phyloP scores from a whole-genome alignment of 352 stramenopile genomes.

The Bremia lactucae region DNA sequence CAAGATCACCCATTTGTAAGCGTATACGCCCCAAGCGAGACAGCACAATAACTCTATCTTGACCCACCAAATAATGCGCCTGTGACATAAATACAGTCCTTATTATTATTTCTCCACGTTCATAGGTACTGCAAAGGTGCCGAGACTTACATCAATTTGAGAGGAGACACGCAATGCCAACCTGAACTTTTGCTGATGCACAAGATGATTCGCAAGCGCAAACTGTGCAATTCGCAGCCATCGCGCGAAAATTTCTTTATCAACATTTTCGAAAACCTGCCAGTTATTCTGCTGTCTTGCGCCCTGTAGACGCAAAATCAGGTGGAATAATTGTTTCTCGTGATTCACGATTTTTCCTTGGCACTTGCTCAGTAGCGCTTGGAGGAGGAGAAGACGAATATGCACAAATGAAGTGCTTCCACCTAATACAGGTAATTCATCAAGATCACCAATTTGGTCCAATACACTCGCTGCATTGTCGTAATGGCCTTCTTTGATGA shows the following conservation, averaged over 20 bases:
- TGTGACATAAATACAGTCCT: slow-evolving; percentile 10
- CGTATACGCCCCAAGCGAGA: slow-evolving; percentile 61
- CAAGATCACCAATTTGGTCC: slow-evolving; percentile 61
- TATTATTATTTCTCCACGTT: background rate
- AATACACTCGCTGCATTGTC: slow-evolving; percentile 63
- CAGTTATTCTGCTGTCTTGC: slow-evolving; percentile 23
- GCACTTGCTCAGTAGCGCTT: slow-evolving; percentile 60
- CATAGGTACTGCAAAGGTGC: background rate
- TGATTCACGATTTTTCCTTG: slow-evolving; percentile 42
- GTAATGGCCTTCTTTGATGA: slow-evolving; percentile 72
- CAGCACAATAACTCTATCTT: slow-evolving; percentile 38
- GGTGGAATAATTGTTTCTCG: slow-evolving; percentile 57
- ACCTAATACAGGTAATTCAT: slow-evolving; percentile 19
- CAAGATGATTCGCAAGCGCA: slow-evolving; percentile 53
- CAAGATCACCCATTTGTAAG: slow-evolving; percentile 65
- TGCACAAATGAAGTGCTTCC: slow-evolving; percentile 31
- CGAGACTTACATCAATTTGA: slow-evolving; percentile 43
- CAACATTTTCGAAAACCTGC: slow-evolving; percentile 21
- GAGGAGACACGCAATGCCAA: slow-evolving; percentile 51
- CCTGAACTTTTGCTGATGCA: slow-evolving; percentile 66
- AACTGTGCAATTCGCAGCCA: slow-evolving; percentile 61
- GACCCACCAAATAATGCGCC: slow-evolving; percentile 24
- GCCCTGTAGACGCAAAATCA: slow-evolving; percentile 30
- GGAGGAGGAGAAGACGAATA: slow-evolving; percentile 49
- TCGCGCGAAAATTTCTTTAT: slow-evolving; percentile 17